Evolutionary conservation across 257 asterid genomes (phyloP), one percentile per base, ranked within the genome.

Genomic region (Primulina huaijiensis): DNA sequence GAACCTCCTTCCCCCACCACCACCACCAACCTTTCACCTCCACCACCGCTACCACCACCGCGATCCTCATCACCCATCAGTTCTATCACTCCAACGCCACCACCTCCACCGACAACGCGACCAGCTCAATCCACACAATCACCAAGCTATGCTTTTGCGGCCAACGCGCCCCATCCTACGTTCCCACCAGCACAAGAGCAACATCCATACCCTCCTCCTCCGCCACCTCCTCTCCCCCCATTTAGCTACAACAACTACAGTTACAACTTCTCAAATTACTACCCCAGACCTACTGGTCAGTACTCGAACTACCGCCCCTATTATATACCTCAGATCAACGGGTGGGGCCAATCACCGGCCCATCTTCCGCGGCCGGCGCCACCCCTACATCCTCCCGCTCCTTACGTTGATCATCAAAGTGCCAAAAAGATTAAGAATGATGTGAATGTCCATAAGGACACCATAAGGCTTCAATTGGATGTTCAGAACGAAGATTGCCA

Each of bases 401-500:
- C 95, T 0, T 89, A 92, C 30, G 96, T 88, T 29, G 96, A 88
- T 77, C 97, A 92, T 57, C 92, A 86, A 75, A 83, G 79, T 65
- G 88, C 96, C 1, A 92, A 88, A 81, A 89, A 88, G 94, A 77
- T 92, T 50, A 86, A 85, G 85, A 92, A 89, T 75, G 92, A 90
- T 73, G 90, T 92, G 53, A 92, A 92, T 78, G 85, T 92, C 72
- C 96, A 91, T 60, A 90, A 87, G 69, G 97, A 88, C 64, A 90
- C 95, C 1, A 82, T 92, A 37, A 81, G 46, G 85, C 76, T 92
- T 70, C 86, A 84, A 52, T 66, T 83, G 66, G 97, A 92, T 69
- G 90, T 76, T 73, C 63, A 27, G 67, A 58, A 78, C 75, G 82
- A 65, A 16, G 92, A 88, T 80, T 81, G 76, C 62, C 89, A 83